Conservation (phyloP, 2,329 filamentous ascomycete genomes). For the Ceratocystis eucalypticola region DNA sequence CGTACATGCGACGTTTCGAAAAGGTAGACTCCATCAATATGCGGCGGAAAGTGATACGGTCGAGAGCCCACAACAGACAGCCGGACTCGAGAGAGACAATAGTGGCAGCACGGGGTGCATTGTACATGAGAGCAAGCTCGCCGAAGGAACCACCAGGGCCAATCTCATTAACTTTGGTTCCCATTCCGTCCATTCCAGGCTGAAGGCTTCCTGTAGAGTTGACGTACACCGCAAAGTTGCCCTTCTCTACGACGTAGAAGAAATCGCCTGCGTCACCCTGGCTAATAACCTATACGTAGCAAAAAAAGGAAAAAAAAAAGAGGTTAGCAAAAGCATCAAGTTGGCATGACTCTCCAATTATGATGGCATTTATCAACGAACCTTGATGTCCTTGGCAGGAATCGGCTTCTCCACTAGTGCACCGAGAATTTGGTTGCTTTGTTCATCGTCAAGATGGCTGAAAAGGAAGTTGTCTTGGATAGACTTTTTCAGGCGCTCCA, state of each 20-base stretch:
- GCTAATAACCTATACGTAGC: conserved; percentile 58
- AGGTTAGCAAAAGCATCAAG: neutral
- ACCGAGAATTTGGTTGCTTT: conserved; percentile 72
- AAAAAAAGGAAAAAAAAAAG: neutral
- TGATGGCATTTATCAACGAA: conserved; percentile 25
- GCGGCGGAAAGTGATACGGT: conserved; percentile 90
- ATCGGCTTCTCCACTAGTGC: conserved; percentile 91
- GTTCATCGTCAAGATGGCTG: conserved; percentile 86
- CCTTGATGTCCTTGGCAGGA: conserved; percentile 72
- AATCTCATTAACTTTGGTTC: conserved; percentile 66
- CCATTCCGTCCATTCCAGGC: conserved; percentile 68
- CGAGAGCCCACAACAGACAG: conserved; percentile 83
- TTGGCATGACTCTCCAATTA: neutral
- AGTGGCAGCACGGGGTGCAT: conserved; percentile 87
- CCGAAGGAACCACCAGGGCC: conserved; percentile 87
- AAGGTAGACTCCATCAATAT: conserved; percentile 98
- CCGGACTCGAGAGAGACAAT: conserved; percentile 68
- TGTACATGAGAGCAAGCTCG: conserved; percentile 96
- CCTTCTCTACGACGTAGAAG: conserved; percentile 93
- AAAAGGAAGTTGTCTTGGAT: conserved; percentile 90
- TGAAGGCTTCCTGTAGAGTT: conserved; percentile 65
- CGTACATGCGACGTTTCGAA: conserved; percentile 89
- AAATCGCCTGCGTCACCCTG: conserved; percentile 94
- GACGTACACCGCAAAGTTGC: conserved; percentile 82
- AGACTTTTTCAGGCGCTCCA: conserved; percentile 62